These are phyloP conservation scores for Irpex sp. DNA, from an alignment of 1,284 basidiomycete genomes.

Conservation along the genomic window DNA sequence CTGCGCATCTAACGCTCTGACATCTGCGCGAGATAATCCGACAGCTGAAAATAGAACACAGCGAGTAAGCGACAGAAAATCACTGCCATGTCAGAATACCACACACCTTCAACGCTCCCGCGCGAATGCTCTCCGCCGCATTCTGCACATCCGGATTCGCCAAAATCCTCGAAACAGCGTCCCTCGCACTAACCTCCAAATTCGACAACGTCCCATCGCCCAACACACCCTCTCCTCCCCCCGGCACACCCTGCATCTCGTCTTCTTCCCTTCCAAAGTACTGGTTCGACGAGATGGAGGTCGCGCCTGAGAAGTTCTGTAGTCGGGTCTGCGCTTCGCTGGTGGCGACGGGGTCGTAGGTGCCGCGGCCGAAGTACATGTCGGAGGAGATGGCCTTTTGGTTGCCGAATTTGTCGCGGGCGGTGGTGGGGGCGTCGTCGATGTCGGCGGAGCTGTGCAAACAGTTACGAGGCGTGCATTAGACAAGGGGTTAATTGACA, in stretches of 20 bases:
- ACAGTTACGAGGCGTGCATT: constrained; percentile 13
- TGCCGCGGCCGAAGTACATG: constrained; percentile 92
- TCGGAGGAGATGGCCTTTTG: constrained; percentile 98
- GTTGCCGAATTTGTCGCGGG: constrained; percentile 85
- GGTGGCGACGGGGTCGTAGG: constrained; percentile 74
- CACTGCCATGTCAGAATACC: neutral
- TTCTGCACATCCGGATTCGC: constrained; percentile 91
- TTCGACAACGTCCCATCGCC: constrained; percentile 70
- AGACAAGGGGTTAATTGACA: constrained; percentile 16
- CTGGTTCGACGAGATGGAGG: constrained; percentile 90
- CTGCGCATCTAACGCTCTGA: constrained; percentile 42
- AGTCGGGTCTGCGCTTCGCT: constrained; percentile 81
- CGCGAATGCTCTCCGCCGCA: constrained; percentile 76
- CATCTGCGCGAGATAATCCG: constrained; percentile 76
- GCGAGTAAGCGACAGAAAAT: neutral
- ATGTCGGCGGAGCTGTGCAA: constrained; percentile 32
- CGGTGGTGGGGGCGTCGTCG: constrained; percentile 72
- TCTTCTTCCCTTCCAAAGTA: constrained; percentile 95
- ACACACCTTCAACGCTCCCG: constrained; percentile 80
- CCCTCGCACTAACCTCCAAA: constrained; percentile 76
- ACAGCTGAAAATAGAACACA: constrained; percentile 42
- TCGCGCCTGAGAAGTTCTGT: constrained; percentile 86
- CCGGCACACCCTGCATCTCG: constrained; percentile 44
- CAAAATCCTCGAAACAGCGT: constrained; percentile 74
- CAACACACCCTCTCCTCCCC: constrained; percentile 41